Evolutionary conservation across 495 filamentous ascomycete species (phyloP), one percentile per base, ranked within the genome.

Genomic region (Rhizodiscina lignyota): DNA sequence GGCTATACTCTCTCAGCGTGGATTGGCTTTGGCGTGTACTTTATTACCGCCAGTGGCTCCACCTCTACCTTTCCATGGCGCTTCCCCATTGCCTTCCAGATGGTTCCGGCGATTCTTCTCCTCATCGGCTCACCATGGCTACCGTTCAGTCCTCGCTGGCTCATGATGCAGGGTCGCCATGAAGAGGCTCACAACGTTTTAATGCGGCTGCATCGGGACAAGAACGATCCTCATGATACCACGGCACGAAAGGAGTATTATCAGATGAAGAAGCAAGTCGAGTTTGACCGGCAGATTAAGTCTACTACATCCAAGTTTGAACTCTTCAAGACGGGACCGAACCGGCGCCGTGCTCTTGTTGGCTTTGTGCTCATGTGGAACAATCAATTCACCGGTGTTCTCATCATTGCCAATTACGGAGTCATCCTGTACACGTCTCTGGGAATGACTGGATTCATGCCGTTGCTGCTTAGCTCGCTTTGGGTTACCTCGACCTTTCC

Each of bases 351-450:
- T 18, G 38, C 39, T n/a, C 28, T 43, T 12, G 35, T 54, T 3
- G 48, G 35, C n/a, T 30, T 36, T 21, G 36, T 40, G 18, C 34
- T 49, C 27, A 40, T 42, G 18, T 41, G 47, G 22, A 38, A 43
- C 12, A 40, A 41, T 0, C 51, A 54, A 32, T 45, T 37, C 23
- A 44, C 43, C n/a, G 51, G 36, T 2, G 43, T 51, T 13, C 36
- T 50, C 11, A 47, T 54, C 5, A 45, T 54, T 33, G 47, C 47
- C 40, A 54, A 50, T 22, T 54, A 49, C 21, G 46, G 45, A 5
- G 42, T 47, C 6, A 30, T 43, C 12, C 31, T 54, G 4, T 54
- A 54, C 23, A 35, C 33, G 16, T 42, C 45, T 13, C 41, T 52
- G 2, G 48, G 45, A n/a, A 49, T 18, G 43, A 33, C 5, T 41